phyloP scores from a whole-genome alignment of 495 filamentous ascomycete genomes.

The Tuber umbilicatum region DNA sequence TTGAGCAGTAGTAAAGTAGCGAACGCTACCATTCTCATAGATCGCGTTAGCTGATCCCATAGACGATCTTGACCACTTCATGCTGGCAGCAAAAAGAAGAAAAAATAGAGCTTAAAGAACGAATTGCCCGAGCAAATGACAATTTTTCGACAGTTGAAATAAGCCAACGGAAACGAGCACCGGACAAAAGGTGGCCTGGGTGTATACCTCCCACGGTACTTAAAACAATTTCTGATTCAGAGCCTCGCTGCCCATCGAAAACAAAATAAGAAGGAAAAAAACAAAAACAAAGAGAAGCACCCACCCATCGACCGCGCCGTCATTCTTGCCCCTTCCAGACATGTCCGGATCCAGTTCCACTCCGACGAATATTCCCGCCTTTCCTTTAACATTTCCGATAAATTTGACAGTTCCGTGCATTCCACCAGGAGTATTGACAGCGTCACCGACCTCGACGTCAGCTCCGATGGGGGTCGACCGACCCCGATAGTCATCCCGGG shows the following conservation, averaged over 20 bases:
- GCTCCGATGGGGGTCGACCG: slow-evolving; percentile 41
- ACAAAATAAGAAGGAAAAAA: slow-evolving; percentile 7
- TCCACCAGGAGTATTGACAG: slow-evolving; percentile 87
- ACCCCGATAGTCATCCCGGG: slow-evolving; percentile 25
- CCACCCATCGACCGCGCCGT: slow-evolving; percentile 92
- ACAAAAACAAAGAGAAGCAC: slow-evolving; percentile 32
- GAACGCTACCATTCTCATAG: slow-evolving; percentile 48
- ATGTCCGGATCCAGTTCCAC: slow-evolving; percentile 81
- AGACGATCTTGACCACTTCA: neutral
- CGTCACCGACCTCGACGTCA: slow-evolving; percentile 73
- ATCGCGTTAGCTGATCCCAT: neutral
- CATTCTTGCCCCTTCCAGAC: slow-evolving; percentile 84
- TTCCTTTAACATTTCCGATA: slow-evolving; percentile 76
- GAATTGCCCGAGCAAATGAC: neutral
- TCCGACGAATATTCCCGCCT: slow-evolving; percentile 88
- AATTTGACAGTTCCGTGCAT: slow-evolving; percentile 91
- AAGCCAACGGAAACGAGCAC: neutral
- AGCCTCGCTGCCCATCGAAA: neutral
- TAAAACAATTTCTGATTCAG: neutral
- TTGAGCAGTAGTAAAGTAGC: slow-evolving; percentile 74
- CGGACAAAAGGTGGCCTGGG: neutral
- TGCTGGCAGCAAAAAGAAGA: neutral
- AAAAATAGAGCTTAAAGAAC: neutral
- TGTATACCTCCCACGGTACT: neutral
- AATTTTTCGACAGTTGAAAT: neutral